Evolutionary conservation across 2,329 filamentous ascomycete species (phyloP).

Genomic region (Cladosporium sp.): DNA sequence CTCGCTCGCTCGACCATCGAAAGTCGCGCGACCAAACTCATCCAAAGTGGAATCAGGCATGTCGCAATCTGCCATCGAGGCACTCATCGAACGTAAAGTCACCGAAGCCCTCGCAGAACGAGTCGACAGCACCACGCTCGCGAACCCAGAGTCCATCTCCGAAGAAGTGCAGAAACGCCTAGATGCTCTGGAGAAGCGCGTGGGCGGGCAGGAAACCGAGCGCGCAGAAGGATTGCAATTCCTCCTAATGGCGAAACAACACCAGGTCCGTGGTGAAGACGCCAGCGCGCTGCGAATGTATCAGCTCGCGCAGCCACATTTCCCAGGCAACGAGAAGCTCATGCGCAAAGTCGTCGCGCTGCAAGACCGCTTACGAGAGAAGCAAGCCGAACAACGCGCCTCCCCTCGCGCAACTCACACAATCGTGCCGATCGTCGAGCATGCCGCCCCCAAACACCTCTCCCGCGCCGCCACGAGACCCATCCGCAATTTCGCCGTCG

Average conservation of each 20-base stretch:
- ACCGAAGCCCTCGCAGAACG: constrained; percentile 83
- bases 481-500: constrained; percentile 13
- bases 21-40: constrained; percentile 38
- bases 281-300: constrained; percentile 80
- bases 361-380: constrained; percentile 51
- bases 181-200: constrained; percentile 81
- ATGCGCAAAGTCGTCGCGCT: constrained; percentile 56
- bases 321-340: constrained; percentile 81
- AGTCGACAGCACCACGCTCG: constrained; percentile 42
- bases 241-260: constrained; percentile 86
- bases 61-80: constrained; percentile 73
- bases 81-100: constrained; percentile 88
- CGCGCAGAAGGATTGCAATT: constrained; percentile 81
- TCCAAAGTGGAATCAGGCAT: constrained; percentile 32
- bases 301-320: constrained; percentile 78
- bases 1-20: constrained; percentile 43
- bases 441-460: constrained; percentile 2
- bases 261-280: constrained; percentile 80
- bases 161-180: constrained; percentile 78
- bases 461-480: constrained; percentile 17
- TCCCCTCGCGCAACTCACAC: neutral
- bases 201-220: constrained; percentile 71
- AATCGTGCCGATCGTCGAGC: constrained; percentile 3
- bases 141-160: constrained; percentile 51
- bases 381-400: constrained; percentile 35